Conservation (phyloP, 129 eudicot species). For the Pseudognaphalium luteoalbum region DNA sequence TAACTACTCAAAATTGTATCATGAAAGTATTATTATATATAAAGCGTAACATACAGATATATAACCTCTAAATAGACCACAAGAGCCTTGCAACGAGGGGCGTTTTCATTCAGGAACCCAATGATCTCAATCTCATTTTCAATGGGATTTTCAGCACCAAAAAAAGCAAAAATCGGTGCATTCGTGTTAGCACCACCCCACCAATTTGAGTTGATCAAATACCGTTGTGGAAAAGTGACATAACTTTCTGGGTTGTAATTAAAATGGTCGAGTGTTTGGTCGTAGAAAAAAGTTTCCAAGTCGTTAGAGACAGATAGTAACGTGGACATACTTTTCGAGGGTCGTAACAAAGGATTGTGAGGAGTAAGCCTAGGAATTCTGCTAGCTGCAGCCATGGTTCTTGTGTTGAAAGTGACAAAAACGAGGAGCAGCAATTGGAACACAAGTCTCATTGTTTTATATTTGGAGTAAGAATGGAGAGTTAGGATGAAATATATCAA, state of each 20-base stretch:
- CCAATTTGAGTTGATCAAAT: constrained; percentile 46
- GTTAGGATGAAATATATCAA: too few relatives aligned
- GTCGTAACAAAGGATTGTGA: too few relatives aligned
- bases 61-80: constrained; percentile 7
- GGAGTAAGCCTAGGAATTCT: too few relatives aligned
- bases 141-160: constrained; percentile 61
- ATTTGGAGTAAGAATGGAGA: too few relatives aligned
- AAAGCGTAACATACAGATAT: constrained; percentile 10
- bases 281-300: constrained; percentile 34
- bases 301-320: not conserved
- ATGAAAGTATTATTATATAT: not conserved
- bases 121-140: constrained; percentile 18
- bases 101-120: constrained; percentile 47
- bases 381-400: too few relatives aligned
- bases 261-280: constrained; percentile 77
- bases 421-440: too few relatives aligned
- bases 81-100: constrained; percentile 55
- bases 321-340: too few relatives aligned
- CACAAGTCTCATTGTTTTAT: too few relatives aligned
- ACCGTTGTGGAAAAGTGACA: constrained; percentile 59
- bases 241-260: constrained; percentile 63
- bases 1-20: too few relatives aligned
- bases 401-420: too few relatives aligned
- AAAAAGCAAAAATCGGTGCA: constrained; percentile 58
- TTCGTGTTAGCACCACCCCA: constrained; percentile 57